Evolutionary conservation across 306 rosid species (phyloP), one percentile per base, ranked within the genome.

Genomic region (Lupinus albus): DNA sequence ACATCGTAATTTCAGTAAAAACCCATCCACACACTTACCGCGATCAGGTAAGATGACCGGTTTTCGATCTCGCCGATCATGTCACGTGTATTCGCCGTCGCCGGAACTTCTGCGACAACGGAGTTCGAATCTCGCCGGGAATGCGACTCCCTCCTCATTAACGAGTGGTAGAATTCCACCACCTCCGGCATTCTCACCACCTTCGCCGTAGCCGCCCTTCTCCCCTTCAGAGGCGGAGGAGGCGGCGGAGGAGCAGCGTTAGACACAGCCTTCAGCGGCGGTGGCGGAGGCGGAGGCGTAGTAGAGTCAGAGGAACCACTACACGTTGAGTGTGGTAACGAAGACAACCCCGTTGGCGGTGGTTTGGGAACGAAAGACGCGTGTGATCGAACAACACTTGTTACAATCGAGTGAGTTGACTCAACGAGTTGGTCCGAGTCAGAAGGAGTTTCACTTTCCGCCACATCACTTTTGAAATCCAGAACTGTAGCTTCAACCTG

Each of bases 11-110:
- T 83, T 62, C 48, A 1, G 39, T 2, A 8, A 28, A 62, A 62
- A 17, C 59, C 42, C 36, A 47, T 54, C 39, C 13, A 70, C 56
- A 82, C 59, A 75, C 87, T 83, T 79, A 91, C 97, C 6, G 95
- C 95, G 57, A 85, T 87, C 57, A 88, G 55, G 78, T 91, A 80
- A 53, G 96, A 14, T 0, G 97, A 91, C 12, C 97, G 96, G 75
- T 91, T 91, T 86, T 88, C 97, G 18, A 91, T 91, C 83, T 91
- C 97, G 14, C 96, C 97, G 85, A 91, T 91, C 97, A 91, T 91
- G 80, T 88, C 95, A 18, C 97, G 96, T 30, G 97, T 75, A 46
- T 89, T 91, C 49, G 94, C 74, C 17, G 89, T 72, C 1, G 87
- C 49, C 69, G 86, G 84, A 0, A 57, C 70, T 62, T 85, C 96